Evolutionary conservation across 2,329 filamentous ascomycete genomes (phyloP).

Genomic region (Exophiala aquamarina): DNA sequence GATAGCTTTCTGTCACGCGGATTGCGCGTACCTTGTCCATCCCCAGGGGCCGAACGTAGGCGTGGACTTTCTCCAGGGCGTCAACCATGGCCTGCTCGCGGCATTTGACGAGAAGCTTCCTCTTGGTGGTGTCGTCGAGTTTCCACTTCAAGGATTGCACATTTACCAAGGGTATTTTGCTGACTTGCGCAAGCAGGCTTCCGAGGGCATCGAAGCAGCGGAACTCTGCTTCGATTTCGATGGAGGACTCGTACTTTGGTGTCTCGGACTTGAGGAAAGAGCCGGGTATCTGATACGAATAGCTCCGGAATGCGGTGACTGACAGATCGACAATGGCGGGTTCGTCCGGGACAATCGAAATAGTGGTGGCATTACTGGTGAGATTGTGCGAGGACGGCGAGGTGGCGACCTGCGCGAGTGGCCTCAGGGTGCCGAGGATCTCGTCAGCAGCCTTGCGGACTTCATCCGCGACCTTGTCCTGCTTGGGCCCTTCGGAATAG

Average conservation of each 20-base stretch:
- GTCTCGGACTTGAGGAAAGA: constrained; percentile 5
- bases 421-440: constrained; percentile 4
- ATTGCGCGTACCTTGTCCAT: constrained; percentile 15
- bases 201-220: constrained; percentile 11
- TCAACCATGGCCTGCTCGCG: constrained; percentile 12
- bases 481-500: constrained; percentile 9
- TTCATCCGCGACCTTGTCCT: constrained; percentile 12
- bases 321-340: constrained; percentile 9
- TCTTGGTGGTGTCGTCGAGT: constrained; percentile 6
- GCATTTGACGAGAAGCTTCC: background rate
- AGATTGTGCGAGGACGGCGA: too few relatives aligned
- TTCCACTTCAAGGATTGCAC: constrained; percentile 10
- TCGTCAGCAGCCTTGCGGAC: constrained; percentile 11
- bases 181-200: constrained; percentile 6
- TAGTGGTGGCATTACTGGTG: background rate
- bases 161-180: constrained; percentile 9
- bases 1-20: constrained; percentile 1
- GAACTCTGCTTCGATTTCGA: constrained; percentile 11
- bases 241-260: constrained; percentile 7
- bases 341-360: background rate
- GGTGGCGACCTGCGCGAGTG: constrained; percentile 6
- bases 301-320: constrained; percentile 10
- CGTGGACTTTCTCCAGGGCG: constrained; percentile 13
- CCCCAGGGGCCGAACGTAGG: constrained; percentile 10
- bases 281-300: constrained; percentile 9